Evolutionary conservation across 805 yeast genomes (phyloP).

Genomic region (Brettanomyces nanus): DNA sequence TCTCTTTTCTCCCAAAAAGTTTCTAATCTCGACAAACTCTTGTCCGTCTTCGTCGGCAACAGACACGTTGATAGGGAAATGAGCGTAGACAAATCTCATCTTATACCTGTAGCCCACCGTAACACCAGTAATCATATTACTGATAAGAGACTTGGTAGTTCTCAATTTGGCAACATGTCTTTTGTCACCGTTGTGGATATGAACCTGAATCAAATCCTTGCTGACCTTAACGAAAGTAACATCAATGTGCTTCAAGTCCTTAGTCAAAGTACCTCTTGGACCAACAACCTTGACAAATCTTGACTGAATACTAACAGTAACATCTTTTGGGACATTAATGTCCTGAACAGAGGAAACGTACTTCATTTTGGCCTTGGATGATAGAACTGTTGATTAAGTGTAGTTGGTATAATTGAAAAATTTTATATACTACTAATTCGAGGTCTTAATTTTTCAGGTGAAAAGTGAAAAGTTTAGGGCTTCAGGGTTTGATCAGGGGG

Average conservation of each 20-base stretch:
- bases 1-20: constrained; percentile 98
- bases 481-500: no score
- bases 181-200: constrained; percentile 98
- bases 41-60: constrained; percentile 70
- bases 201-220: constrained; percentile 70
- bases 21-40: constrained; percentile 89
- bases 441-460: no score
- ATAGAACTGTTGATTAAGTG: no score
- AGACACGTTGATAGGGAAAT: constrained; percentile 99
- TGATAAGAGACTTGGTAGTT: constrained; percentile 92
- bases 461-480: no score
- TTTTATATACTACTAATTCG: no score
- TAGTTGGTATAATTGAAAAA: no score
- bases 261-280: constrained; percentile 92
- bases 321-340: constrained; percentile 81
- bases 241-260: constrained; percentile 90
- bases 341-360: constrained; percentile 54
- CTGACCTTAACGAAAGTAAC: constrained; percentile 81
- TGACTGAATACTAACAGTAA: constrained; percentile 83
- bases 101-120: constrained; percentile 99
- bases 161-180: constrained; percentile 99
- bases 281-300: constrained; percentile 87
- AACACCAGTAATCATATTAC: constrained; percentile 97
- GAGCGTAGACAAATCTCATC: constrained; percentile 99
- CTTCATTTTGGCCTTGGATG: constrained; percentile 40